Evolutionary conservation across 2,329 filamentous ascomycete species (phyloP), one percentile per base, ranked within the genome.

Genomic region (Exophiala spinifera): DNA sequence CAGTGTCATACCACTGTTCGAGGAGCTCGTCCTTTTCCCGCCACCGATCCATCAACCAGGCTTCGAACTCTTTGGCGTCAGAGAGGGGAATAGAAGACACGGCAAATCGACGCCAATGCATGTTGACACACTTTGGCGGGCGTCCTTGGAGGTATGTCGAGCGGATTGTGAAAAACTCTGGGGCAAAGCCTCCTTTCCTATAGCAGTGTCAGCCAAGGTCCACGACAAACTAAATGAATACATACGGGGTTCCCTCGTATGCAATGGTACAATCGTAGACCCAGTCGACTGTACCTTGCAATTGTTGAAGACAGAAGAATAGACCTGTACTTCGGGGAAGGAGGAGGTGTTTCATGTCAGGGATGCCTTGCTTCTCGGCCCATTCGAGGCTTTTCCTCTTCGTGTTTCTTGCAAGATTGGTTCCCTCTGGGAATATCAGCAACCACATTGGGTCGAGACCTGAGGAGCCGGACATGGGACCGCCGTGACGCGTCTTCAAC

Each of bases 51-150:
- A 85, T 81, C 23, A 97, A 77, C 94, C 94, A 99, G 2, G 78
- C 65, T 53, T 95, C 90, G 65, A 99, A 99, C 5, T 81, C 77
- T 37, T 87, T 80, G 14, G 81, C 79, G 62, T 86, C 82, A 28
- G 90, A 80, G 8, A 95, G 79, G 0, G 92, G 92, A 40, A 99
- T 95, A 17, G 90, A 84, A 19, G 81, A 80, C 13, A 96, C 69
- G 31, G 82, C 81, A 72, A 95, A 96, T 8, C 91, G 85, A 49
- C 94, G 84, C 90, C 92, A 99, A 72, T 95, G 88, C 77, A 97
- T 91, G 72, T 96, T 97, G 65, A 97, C 91, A 1, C 91, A 96
- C 69, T 91, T 96, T 1, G 92, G 94, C 0, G 91, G 87, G 1
- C 89, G 84, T 11, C 94, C 91, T 69, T 94, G 84, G 59, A 96